These are phyloP conservation scores for Neurospora cerealis DNA, from an alignment of 495 filamentous ascomycete species.

Conservation along the genomic window DNA sequence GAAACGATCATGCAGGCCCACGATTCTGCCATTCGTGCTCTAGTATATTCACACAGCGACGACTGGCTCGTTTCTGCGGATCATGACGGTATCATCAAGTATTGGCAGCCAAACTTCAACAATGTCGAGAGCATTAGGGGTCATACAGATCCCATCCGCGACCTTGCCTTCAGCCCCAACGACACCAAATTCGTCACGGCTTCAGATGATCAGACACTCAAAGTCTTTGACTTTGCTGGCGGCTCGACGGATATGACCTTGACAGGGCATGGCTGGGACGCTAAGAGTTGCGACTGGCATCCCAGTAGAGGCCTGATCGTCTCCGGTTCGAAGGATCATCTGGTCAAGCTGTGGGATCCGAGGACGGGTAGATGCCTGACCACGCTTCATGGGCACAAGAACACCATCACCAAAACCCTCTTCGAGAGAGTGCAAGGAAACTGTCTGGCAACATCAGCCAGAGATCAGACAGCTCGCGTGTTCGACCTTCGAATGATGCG, in stretches of 20 bases:
- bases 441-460: constrained; percentile 80
- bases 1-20: constrained; percentile 99
- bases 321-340: constrained; percentile 93
- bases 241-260: constrained; percentile 71
- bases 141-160: constrained; percentile 79
- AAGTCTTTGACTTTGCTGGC: constrained; percentile 94
- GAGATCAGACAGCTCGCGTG: constrained; percentile 83
- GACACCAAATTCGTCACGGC: constrained; percentile 94
- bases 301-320: constrained; percentile 89
- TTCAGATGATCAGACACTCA: constrained; percentile 83
- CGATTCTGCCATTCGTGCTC: constrained; percentile 80
- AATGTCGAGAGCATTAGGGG: constrained; percentile 92
- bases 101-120: constrained; percentile 99
- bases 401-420: constrained; percentile 77
- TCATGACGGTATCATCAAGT: constrained; percentile 91
- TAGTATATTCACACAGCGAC: constrained; percentile 84
- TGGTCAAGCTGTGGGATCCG: constrained; percentile 97
- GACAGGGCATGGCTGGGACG: constrained; percentile 90
- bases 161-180: constrained; percentile 85
- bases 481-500: constrained; percentile 98
- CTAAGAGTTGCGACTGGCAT: constrained; percentile 94
- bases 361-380: constrained; percentile 81
- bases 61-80: constrained; percentile 96
- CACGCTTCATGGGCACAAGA: constrained; percentile 95
- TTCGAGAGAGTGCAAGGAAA: constrained; percentile 78